Evolutionary conservation across 1,284 basidiomycete species (phyloP), one percentile per base, ranked within the genome.

Genomic region (Polyporus tsugae): DNA sequence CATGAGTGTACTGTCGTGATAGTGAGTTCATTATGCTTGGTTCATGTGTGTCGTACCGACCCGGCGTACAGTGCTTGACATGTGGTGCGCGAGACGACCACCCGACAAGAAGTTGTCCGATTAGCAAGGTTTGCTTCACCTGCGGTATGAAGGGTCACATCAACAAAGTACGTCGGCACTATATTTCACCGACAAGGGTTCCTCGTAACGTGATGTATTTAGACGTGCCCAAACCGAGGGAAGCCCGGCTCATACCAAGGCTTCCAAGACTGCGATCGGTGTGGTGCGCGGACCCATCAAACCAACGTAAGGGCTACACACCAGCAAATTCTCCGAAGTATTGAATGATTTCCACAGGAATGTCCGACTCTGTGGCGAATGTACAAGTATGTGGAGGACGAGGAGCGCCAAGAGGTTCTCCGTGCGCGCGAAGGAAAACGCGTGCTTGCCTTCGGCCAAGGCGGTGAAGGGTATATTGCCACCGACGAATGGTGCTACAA

Each of bases 141-240:
- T 98, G 96, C 75, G 94, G 94, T 36, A 91, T 92, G 86, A 91
- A 92, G 75, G 96, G 96, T 0, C 95, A 98, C 77, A 87, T 95
- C 61, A 92, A 87, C 70, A 85, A 82, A 71, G 92, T 93, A 71
- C 67, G 86, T 42, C n/a, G 58, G 41, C n/a, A 29, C 19, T 5
- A n/a, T 44, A 6, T 59, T 49, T n/a, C 11, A 13, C n/a, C 44
- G 29, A n/a, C 7, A 25, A 25, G 25, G 2, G 52, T 57, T 44
- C 15, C 29, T 60, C 7, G 17, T 33, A 29, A 44, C 42, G n/a
- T 19, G 10, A n/a, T 19, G 22, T 25, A 36, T 38, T 19, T 71
- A 95, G 92, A 89, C 89, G 36, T 97, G 95, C 77, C 92, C 94
- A 0, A 91, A 94, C 77, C 87, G 89, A 49, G 78, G 80, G 68